These are phyloP conservation scores for Cystobasidium ongulense DNA, from an alignment of 768 basidiomycete genomes.

Conservation along the genomic window DNA sequence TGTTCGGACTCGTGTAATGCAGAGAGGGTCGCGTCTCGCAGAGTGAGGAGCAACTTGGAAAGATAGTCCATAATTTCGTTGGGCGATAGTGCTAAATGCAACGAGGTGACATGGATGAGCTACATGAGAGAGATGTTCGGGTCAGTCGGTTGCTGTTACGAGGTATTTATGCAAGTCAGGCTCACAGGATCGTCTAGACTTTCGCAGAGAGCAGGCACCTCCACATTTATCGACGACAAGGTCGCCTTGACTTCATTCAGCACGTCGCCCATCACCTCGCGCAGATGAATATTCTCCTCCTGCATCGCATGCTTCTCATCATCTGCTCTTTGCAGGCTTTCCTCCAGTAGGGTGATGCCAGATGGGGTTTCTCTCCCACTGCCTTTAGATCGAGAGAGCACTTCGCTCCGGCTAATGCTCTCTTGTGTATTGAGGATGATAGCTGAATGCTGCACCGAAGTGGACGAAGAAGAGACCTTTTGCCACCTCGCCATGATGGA, in stretches of 20 bases:
- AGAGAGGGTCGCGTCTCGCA: background rate
- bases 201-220: background rate
- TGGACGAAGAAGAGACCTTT: background rate
- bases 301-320: conserved; percentile 4
- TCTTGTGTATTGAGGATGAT: conserved; percentile 12
- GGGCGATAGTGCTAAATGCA: conserved; percentile 12
- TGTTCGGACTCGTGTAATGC: background rate
- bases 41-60: conserved; percentile 3
- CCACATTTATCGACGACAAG: background rate
- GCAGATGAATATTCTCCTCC: conserved; percentile 24
- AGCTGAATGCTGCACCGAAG: background rate
- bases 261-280: conserved; percentile 19
- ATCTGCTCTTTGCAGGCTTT: conserved; percentile 13
- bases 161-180: background rate
- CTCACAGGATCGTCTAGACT: background rate
- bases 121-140: background rate
- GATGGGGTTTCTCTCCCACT: background rate
- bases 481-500: conserved; percentile 12
- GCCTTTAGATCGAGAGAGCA: background rate
- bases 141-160: background rate
- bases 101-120: background rate
- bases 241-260: conserved; percentile 15
- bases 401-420: background rate
- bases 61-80: conserved; percentile 5
- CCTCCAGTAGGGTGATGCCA: conserved; percentile 3